Evolutionary conservation across 495 filamentous ascomycete species (phyloP).

Genomic region (Lophiotrema nucula): DNA sequence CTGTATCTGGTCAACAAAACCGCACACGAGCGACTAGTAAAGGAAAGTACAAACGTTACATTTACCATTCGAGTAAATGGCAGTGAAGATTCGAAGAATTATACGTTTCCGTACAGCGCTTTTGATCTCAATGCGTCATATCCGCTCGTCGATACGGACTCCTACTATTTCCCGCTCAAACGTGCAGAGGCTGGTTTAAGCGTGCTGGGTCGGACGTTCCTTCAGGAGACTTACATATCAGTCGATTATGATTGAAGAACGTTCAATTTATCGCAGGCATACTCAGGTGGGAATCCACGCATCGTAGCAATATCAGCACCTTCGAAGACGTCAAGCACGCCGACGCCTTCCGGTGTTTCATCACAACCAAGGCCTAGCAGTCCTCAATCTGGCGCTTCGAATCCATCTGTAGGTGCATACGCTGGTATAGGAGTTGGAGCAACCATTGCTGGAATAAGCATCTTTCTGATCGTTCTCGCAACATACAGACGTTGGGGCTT

Average conservation of each 20-base stretch:
- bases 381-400: too few relatives aligned
- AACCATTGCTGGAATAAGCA: not conserved
- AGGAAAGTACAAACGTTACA: not conserved
- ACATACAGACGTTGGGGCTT: too few relatives aligned
- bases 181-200: not conserved
- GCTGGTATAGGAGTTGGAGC: not conserved
- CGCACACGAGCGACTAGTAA: not conserved
- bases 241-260: not conserved
- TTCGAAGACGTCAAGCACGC: not conserved
- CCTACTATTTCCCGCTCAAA: not conserved
- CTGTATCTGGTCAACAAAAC: not conserved
- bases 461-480: too few relatives aligned
- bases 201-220: not conserved
- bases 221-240: not conserved
- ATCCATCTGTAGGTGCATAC: not conserved
- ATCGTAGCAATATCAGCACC: not conserved
- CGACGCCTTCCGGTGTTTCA: too few relatives aligned
- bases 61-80: not conserved
- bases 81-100: not conserved
- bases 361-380: too few relatives aligned
- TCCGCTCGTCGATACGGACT: not conserved
- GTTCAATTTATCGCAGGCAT: not conserved
- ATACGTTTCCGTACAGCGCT: not conserved
- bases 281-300: not conserved
- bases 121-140: not conserved